Evolutionary conservation across 179 eudicot species (phyloP), one percentile per base, ranked within the genome.

Genomic region (Camellia oleifera): DNA sequence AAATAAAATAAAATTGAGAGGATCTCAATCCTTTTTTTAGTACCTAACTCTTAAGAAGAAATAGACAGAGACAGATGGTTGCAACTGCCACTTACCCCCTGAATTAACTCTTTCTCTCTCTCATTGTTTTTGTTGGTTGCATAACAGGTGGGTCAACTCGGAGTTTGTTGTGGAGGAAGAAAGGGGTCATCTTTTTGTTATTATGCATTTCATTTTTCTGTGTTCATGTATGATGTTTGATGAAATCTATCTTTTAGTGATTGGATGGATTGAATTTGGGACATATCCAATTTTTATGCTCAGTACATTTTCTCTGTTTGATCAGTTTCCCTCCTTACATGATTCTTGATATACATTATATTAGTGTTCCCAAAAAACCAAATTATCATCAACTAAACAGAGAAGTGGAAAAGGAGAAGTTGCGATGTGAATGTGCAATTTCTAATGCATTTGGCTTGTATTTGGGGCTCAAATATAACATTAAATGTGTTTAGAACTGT

Each of bases 81-180:
- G 11, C n/a, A 40, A 73, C 11, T 20, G 7, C 4, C 8, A 23
- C 23, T 6, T 4, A 3, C n/a, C 9, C 9, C 13, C 5, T 32
- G 5, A 12, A 52, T 13, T 13, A 7, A 52, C 46, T 23, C 18
- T 73, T 45, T 53, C 44, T 71, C 61, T 44, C 42, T 73, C 62
- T 20, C 18, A 52, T 5, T 54, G 56, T 48, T 9, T 70, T 18
- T 40, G 52, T 70, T 48, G 58, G 23, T 46, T 48, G 40, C 52
- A 9, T 20, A 23, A 26, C 45, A 53, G 76, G 76, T 26, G 60
- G 76, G 61, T 72, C 62, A 23, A 72, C 44, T 72, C 61, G 76
- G 61, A 23, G 62, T 13, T 2, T 72, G 17, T 44, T 13, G 0
- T 26, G 44, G 76, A 72, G 18, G 45, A 53, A 72, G 62, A 52